phyloP scores from a whole-genome alignment of 192 early-diverging fungal species.

The Endogone sp. region DNA sequence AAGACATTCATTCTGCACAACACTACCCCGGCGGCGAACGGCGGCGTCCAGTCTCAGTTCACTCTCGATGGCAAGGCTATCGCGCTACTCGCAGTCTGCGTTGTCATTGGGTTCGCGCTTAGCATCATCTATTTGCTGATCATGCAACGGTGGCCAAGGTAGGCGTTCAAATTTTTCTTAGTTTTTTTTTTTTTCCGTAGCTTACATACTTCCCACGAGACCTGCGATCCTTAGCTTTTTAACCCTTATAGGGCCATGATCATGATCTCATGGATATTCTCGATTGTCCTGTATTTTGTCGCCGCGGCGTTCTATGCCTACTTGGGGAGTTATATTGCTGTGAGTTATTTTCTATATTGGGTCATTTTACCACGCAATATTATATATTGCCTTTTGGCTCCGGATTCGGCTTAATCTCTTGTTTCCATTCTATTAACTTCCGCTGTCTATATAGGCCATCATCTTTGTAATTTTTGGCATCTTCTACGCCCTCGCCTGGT shows the following conservation, averaged over 20 bases:
- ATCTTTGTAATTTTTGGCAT: slow-evolving; percentile 36
- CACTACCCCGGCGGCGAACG: too few species aligned
- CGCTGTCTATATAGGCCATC: slow-evolving; percentile 12
- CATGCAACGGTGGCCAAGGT: slow-evolving; percentile 2
- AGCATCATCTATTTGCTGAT: background rate
- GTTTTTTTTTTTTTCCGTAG: slow-evolving; percentile 36
- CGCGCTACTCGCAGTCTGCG: slow-evolving; percentile 28
- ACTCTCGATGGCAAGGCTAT: slow-evolving; percentile 29
- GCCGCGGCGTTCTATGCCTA: slow-evolving; percentile 43
- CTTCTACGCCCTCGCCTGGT: slow-evolving; percentile 37
- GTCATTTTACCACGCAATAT: too few species aligned
- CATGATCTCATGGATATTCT: slow-evolving; percentile 33
- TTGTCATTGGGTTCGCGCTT: slow-evolving; percentile 25
- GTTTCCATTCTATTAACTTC: background rate
- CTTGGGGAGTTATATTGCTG: slow-evolving; percentile 34
- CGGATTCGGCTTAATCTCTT: background rate
- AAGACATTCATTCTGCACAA: background rate
- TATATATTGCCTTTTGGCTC: too few species aligned
- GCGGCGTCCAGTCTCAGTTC: too few species aligned
- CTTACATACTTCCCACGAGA: slow-evolving; percentile 33
- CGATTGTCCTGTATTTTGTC: slow-evolving; percentile 40
- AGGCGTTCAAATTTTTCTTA: slow-evolving; percentile 33
- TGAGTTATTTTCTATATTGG: background rate
- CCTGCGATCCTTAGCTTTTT: slow-evolving; percentile 15
- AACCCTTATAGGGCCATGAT: slow-evolving; percentile 20